Evolutionary conservation across 371 early-diverging fungal species (phyloP), one percentile per base, ranked within the genome.

Genomic region (Funneliformis caledonium): DNA sequence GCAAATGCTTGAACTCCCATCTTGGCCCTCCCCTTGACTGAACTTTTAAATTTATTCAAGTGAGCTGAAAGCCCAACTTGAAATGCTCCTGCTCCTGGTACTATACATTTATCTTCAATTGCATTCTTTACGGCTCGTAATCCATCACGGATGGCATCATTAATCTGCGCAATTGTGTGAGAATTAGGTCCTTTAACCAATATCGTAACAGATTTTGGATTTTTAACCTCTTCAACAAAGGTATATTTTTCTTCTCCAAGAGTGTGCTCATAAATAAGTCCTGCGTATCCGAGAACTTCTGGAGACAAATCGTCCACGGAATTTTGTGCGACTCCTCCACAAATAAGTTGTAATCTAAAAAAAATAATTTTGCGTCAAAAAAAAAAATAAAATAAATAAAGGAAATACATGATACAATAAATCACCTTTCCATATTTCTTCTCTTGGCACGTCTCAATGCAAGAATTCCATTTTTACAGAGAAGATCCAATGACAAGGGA

Each of bases 401-500:
- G 5, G n/a, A 72, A 19, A 14, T 45, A 72, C 7, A n/a, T 74
- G 2, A 22, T 12, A 12, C 60, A 16, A 2, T 0, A 47, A 48
- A 47, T 16, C 43, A 91, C 88, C 99, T 95, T 89, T 99, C 99
- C 97, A 99, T 97, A 91, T 99, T 99, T 85, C 99, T 93, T 87
- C 99, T 93, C 93, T 99, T 99, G 75, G 99, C 99, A 81, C 99
- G 91, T 83, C 99, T 94, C 62, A 99, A 91, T n/a, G 98, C 99
- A 67, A 99, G 85, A 82, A 99, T 97, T 81, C 95, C 94, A 82
- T 97, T 93, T 91, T 98, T 97, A 81, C 97, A 97, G 84, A 99
- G 89, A 33, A 99, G 91, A 87, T 99, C 99, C 80, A 99, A 90
- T 62, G 99, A 97, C 82, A 98, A 89, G 42, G 99, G 99, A 85